Percentiles rank a stretch among this genome's conserved stretches.
Evolutionary conservation across 2,329 filamentous ascomycete species (phyloP).

Genomic region (Botrytis fabae): DNA sequence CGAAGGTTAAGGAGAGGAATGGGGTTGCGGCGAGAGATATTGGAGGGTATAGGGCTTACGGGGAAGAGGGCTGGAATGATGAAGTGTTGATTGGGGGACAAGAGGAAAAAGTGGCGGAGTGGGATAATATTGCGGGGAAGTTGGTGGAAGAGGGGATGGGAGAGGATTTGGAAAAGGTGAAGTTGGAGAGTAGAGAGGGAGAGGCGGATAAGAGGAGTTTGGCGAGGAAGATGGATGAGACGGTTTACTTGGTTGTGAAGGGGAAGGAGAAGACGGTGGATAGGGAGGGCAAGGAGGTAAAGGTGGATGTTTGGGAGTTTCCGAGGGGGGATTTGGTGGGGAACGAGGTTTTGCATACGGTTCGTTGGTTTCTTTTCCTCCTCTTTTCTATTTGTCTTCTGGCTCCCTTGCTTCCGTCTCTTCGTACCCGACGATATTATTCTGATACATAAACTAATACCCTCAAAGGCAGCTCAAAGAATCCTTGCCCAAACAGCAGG

Average conservation of each 20-base stretch:
- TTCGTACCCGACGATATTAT: background rate
- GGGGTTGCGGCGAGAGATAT: slow-evolving; percentile 80
- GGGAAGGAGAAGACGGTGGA: slow-evolving; percentile 37
- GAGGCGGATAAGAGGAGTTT: slow-evolving; percentile 74
- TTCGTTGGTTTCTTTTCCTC: slow-evolving; percentile 49
- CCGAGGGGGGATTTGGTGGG: slow-evolving; percentile 68
- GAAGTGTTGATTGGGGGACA: slow-evolving; percentile 76
- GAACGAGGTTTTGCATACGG: slow-evolving; percentile 79
- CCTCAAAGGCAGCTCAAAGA: slow-evolving; percentile 71
- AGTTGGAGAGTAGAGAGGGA: slow-evolving; percentile 68
- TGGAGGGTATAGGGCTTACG: slow-evolving; percentile 76
- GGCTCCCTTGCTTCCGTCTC: background rate
- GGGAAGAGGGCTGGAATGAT: slow-evolving; percentile 80
- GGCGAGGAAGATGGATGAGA: slow-evolving; percentile 76
- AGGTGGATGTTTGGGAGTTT: slow-evolving; percentile 69
- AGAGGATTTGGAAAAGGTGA: slow-evolving; percentile 47
- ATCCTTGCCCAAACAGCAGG: slow-evolving; percentile 77
- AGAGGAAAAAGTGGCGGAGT: slow-evolving; percentile 51
- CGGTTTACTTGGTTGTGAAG: slow-evolving; percentile 85
- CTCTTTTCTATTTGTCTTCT: background rate
- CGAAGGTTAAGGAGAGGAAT: slow-evolving; percentile 73
- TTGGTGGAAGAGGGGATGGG: slow-evolving; percentile 50
- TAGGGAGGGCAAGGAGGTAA: slow-evolving; percentile 48
- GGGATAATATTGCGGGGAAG: slow-evolving; percentile 56
- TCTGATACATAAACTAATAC: background rate